phyloP scores from a whole-genome alignment of 176 grass and related monocot species.

The Carex parvula region DNA sequence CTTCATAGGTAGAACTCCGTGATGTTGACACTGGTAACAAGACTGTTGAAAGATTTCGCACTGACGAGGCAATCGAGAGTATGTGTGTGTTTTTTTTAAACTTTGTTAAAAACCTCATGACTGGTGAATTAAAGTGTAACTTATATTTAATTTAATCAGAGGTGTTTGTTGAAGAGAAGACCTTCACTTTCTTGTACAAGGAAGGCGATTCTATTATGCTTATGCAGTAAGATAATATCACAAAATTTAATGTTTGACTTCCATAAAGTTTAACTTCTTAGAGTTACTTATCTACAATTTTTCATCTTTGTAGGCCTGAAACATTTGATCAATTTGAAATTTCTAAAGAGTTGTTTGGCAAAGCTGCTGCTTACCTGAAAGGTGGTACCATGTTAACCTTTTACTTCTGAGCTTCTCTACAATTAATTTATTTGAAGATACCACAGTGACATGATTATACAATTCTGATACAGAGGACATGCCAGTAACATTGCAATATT shows the following conservation, averaged over 20 bases:
- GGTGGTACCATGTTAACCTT: constrained; percentile 35
- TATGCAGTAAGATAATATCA: constrained; percentile 82
- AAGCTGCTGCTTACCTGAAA: constrained; percentile 72
- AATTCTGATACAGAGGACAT: constrained; percentile 67
- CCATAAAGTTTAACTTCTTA: constrained; percentile 13
- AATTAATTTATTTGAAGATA: constrained; percentile 12
- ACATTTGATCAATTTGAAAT: constrained; percentile 97
- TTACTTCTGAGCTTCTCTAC: constrained; percentile 21
- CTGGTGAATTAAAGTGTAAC: constrained; percentile 6
- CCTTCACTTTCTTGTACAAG: constrained; percentile 87
- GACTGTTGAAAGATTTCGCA: constrained; percentile 85
- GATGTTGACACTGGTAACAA: constrained; percentile 98
- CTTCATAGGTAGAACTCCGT: constrained; percentile 73
- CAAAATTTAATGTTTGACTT: constrained; percentile 9
- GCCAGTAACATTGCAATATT: constrained; percentile 79
- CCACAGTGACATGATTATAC: constrained; percentile 19
- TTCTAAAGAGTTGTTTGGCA: constrained; percentile 87
- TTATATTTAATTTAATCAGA: constrained; percentile 39
- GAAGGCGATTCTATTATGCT: constrained; percentile 69
- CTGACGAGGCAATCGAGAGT: constrained; percentile 91
- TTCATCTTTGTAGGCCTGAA: constrained; percentile 51
- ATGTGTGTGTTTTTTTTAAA: constrained; percentile 18
- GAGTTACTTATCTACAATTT: constrained; percentile 12
- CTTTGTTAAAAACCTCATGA: not conserved
- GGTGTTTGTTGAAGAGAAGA: constrained; percentile 94